Evolutionary conservation across 1,284 basidiomycete species (phyloP), one percentile per base, ranked within the genome.

Genomic region (Ustanciosporium gigantosporum): DNA sequence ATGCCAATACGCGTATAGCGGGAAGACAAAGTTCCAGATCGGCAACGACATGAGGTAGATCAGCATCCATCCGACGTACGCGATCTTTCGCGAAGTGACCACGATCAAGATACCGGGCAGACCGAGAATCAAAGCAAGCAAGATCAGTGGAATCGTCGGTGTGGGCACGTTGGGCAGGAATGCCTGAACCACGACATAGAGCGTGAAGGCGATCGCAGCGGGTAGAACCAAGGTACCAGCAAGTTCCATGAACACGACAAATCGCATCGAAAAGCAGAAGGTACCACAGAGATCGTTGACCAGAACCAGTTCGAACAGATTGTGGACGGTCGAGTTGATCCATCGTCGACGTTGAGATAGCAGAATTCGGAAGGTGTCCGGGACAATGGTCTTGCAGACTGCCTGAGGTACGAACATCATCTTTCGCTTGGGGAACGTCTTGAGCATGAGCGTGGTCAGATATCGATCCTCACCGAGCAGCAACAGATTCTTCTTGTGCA

Each of bases 281-380:
- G 79, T 80, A 36, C 80, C 80, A 57, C 80, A 81, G 8, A 81
- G 75, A 65, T 81, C 80, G 34, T 78, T 73, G 36, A 81, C 80
- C 42, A 78, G 67, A 39, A 81, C 68, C 29, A 81, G 75, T 71
- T 81, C 80, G 46, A 79, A 80, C 34, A 81, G 61, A 49, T 81
- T 81, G 70, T 81, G 80, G 29, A 81, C 78, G 23, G 80, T 81
- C 60, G 80, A 81, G 71, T 81, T 81, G 72, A 81, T 81, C 80
- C 80, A 81, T 47, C 80, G 67, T 29, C 80, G 77, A 46, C 80
- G 76, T 59, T 81, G 80, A 40, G 79, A 80, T 17, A 81, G 73
- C 38, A 81, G 64, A 44, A 81, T 76, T 27, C 77, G 60, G 74
- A 81, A 81, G 21, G 80, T 80, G 49, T 81, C 80, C 14, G 80